Percentiles rank a stretch among this genome's conserved stretches.
Evolutionary conservation across 306 rosid species (phyloP).

Genomic region (Vicia sativa): DNA sequence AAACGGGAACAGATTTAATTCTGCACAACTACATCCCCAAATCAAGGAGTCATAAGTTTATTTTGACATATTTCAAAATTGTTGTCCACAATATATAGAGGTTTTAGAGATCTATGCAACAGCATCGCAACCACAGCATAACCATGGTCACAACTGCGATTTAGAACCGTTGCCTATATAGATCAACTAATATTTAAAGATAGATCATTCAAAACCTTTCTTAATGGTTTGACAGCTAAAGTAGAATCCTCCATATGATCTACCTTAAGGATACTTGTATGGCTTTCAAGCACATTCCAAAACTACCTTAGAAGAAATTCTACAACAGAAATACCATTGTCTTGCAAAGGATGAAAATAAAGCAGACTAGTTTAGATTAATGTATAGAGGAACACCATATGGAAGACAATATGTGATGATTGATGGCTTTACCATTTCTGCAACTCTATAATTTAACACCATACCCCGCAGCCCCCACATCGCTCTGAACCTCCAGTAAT

Average conservation of each 20-base stretch:
- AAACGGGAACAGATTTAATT: too few species aligned
- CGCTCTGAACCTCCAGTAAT: too few species aligned
- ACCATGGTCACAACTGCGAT: neutral
- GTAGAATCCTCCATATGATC: neutral
- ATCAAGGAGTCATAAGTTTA: slow-evolving; percentile 34
- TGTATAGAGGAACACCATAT: too few species aligned
- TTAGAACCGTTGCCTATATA: neutral
- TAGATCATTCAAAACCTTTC: neutral
- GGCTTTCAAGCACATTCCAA: neutral
- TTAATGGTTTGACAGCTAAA: neutral
- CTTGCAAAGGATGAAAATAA: too few species aligned
- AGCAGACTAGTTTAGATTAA: too few species aligned
- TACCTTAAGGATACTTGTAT: neutral
- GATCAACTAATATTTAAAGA: neutral
- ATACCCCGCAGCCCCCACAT: too few species aligned
- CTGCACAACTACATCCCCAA: neutral
- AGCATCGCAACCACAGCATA: neutral
- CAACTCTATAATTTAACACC: too few species aligned
- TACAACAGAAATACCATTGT: neutral
- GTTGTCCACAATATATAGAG: neutral
- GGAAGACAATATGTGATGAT: too few species aligned
- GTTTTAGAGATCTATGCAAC: neutral
- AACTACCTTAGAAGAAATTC: neutral
- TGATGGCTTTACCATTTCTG: too few species aligned
- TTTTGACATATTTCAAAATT: neutral